Evolutionary conservation across 805 yeast species (phyloP), one percentile per base, ranked within the genome.

Genomic region (Ogataea corticis): DNA sequence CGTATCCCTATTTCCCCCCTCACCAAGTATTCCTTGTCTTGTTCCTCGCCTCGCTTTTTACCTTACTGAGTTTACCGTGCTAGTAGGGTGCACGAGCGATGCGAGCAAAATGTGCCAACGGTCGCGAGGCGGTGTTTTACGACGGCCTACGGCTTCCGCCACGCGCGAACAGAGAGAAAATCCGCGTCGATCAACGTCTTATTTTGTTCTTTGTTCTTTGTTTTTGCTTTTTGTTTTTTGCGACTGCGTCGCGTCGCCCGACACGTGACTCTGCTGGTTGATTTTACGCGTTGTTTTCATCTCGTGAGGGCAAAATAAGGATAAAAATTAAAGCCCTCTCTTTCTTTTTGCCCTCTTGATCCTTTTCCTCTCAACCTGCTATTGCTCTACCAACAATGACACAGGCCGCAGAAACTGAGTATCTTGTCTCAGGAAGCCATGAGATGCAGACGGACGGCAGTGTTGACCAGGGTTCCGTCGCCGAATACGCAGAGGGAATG

Each of bases 401-500:
- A 32, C 51, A 44, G 28, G 50, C 46, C 19, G 54, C 54, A 39
- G 48, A 45, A 34, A 42, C 49, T 25, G 48, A 42, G 15, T 39
- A 41, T 19, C 30, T 41, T 17, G 40, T 45, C 30, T 42, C 49
- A 15, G 46, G 37, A 30, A 46, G 46, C 29, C 50, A 45, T 16
- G 46, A 45, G 43, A 35, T 38, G 30, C 39, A 18, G 15, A 39
- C 46, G 27, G 52, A 40, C 3, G 40, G 15, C 31, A 41, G 37
- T 23, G 46, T 43, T 21, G 47, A 40, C 41, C 33, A 41, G 14
- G 50, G 42, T n/a, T 30, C 52, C 18, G 48, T 46, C 12, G 17
- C 42, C 29, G 52, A 46, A 12, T 41, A 45, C 41, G 45, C 42
- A 13, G 52, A 49, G 4, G 77, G 70, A 14, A 38, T 37, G 48